A percentile compares a stretch with the other conserved stretches of the same genome.
phyloP scores from a whole-genome alignment of 768 basidiomycete species.

The Russula dissimulans region DNA sequence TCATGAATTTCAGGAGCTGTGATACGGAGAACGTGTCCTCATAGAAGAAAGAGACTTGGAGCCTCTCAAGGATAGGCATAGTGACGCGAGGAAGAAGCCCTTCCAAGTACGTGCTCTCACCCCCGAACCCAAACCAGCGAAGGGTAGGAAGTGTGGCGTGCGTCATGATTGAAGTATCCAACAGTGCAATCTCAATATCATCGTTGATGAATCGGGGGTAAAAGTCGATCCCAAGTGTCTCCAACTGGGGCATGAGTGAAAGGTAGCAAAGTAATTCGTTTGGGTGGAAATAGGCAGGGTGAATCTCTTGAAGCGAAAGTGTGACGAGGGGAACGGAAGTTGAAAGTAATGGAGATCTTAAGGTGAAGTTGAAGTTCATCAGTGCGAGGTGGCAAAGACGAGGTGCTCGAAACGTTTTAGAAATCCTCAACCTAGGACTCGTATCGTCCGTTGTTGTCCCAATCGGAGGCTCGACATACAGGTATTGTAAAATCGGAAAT shows the following conservation, averaged over 20 bases:
- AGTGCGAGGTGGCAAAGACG: not conserved
- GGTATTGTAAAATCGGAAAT: not conserved
- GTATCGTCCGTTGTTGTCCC: too few species aligned
- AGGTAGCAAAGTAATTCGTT: not conserved
- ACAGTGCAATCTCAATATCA: too few species aligned
- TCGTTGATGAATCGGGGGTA: too few species aligned
- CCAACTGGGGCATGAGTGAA: not conserved
- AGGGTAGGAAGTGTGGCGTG: too few species aligned
- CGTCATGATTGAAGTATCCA: too few species aligned
- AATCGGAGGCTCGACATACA: not conserved
- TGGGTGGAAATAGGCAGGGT: not conserved
- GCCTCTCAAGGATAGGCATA: too few species aligned
- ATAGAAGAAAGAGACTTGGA: too few species aligned
- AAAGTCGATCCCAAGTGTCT: not conserved
- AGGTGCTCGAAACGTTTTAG: not conserved
- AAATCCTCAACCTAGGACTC: not conserved
- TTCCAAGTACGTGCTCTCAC: too few species aligned
- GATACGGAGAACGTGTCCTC: too few species aligned
- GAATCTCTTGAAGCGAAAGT: not conserved
- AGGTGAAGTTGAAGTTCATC: not conserved
- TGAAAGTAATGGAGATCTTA: not conserved
- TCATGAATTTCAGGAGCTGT: too few species aligned
- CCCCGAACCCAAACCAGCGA: too few species aligned
- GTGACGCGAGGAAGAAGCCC: too few species aligned
- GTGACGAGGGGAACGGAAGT: not conserved